phyloP scores from a whole-genome alignment of 148 eudicot species.

The Camellia granthamiana region DNA sequence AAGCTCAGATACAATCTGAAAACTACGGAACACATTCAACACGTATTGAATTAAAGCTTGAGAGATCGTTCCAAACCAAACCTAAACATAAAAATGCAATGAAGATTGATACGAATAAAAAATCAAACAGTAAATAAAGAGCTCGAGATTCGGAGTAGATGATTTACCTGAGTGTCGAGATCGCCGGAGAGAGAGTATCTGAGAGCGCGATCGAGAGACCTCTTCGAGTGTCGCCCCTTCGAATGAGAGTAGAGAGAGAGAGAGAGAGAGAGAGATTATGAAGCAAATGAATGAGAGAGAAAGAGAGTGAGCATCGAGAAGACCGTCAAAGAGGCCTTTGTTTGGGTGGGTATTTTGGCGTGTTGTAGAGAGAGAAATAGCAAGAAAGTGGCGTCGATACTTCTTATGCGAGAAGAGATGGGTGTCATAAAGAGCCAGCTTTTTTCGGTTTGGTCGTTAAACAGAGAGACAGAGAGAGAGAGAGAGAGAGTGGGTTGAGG shows the following conservation, averaged over 20 bases:
- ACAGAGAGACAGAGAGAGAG: neutral
- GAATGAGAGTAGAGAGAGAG: slow-evolving; percentile 14
- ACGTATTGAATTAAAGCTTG: neutral
- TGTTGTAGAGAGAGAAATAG: neutral
- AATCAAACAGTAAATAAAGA: neutral
- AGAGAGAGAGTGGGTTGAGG: neutral
- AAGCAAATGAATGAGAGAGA: neutral
- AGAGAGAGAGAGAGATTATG: slow-evolving; percentile 14
- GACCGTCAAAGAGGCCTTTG: slow-evolving; percentile 16
- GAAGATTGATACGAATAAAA: neutral
- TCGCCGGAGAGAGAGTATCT: slow-evolving; percentile 23
- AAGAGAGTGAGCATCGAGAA: slow-evolving; percentile 14
- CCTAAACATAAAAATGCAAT: neutral
- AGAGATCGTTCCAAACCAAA: neutral
- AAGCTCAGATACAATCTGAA: neutral
- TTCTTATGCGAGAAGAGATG: slow-evolving; percentile 27
- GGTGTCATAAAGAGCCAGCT: slow-evolving; percentile 13
- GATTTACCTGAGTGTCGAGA: slow-evolving; percentile 10
- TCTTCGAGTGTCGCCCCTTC: neutral
- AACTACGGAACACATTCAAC: neutral
- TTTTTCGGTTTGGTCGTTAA: slow-evolving; percentile 31
- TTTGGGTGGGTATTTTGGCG: slow-evolving; percentile 1
- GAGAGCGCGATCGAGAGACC: slow-evolving; percentile 7
- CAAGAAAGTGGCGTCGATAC: slow-evolving; percentile 24
- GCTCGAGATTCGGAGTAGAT: neutral